Evolutionary conservation across 2,329 filamentous ascomycete genomes (phyloP).

Genomic region (Ascomycota sp.): DNA sequence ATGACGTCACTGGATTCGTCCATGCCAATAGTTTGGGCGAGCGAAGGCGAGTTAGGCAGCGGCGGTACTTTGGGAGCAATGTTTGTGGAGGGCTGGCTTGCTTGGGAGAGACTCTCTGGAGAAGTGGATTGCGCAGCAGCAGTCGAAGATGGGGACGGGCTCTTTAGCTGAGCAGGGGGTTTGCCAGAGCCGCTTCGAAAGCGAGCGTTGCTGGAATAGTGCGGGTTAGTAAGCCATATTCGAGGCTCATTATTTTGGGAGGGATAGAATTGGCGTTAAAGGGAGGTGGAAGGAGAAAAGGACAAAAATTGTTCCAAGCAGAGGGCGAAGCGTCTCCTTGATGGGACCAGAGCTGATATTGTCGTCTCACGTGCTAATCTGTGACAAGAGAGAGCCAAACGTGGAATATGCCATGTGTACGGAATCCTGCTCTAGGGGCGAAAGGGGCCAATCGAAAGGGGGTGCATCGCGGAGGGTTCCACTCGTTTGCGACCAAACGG

Average conservation of each 20-base stretch:
- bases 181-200: constrained; percentile 35
- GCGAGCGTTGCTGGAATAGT: constrained; percentile 28
- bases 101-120: constrained; percentile 23
- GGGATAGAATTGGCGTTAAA: no score
- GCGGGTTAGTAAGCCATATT: constrained; percentile 8
- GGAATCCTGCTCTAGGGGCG: no score
- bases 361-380: no score
- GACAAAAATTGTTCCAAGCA: neutral
- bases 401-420: no score
- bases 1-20: constrained; percentile 34
- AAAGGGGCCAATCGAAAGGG: no score
- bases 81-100: constrained; percentile 28
- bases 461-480: no score
- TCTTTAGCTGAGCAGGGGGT: constrained; percentile 29
- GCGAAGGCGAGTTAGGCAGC: constrained; percentile 40
- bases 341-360: no score
- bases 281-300: neutral
- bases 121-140: constrained; percentile 26
- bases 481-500: no score
- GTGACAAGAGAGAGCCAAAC: no score
- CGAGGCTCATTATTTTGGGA: no score
- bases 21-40: constrained; percentile 47
- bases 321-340: no score
- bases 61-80: constrained; percentile 39
- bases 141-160: constrained; percentile 25